Evolutionary conservation across 2,329 filamentous ascomycete species (phyloP), one percentile per base, ranked within the genome.

Genomic region (Pezicula rhizophila): DNA sequence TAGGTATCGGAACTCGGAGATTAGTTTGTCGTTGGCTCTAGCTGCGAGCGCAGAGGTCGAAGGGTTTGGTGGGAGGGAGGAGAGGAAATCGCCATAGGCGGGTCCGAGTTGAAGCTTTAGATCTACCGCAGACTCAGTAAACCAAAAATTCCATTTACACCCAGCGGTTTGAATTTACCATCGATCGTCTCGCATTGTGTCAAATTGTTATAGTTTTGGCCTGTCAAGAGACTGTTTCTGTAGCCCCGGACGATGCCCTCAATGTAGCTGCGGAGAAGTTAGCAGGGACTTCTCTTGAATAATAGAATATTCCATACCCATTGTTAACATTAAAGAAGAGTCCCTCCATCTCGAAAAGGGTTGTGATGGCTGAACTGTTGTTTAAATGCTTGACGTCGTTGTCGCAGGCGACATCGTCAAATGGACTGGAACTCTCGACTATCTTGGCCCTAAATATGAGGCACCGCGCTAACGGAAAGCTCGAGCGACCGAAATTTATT

Each of bases 161-260:
- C 23, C 14, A n/a, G 3, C 18, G 17, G 43, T n/a, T 47, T 26
- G 41, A 50, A 60, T 77, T 60, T 71, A 93, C 92, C 92, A 72
- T 97, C 92, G 62, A 97, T 92, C 44, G 84, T 96, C 74, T 97
- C 92, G 80, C 92, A 97, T 79, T 97, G 92, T 55, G 87, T 95
- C 71, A 97, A 73, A 75, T 97, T 99, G 74, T 79, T 84, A 75
- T 99, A 99, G 75, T 92, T 95, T 67, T 89, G 78, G 69, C 85
- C 75, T 48, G 87, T 97, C 66, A 99, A 80, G 56, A 99, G 85
- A 64, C 85, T 81, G 72, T 97, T 99, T 66, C 92, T 86, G 73
- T 97, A 99, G 56, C 93, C 93, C 64, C 93, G 88, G 63, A 97
- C 89, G 68, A 99, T 91, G 68, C 93, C 93, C 73, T 99, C 93